phyloP scores from a whole-genome alignment of 1,284 basidiomycete species.

The Puccinia horiana region DNA sequence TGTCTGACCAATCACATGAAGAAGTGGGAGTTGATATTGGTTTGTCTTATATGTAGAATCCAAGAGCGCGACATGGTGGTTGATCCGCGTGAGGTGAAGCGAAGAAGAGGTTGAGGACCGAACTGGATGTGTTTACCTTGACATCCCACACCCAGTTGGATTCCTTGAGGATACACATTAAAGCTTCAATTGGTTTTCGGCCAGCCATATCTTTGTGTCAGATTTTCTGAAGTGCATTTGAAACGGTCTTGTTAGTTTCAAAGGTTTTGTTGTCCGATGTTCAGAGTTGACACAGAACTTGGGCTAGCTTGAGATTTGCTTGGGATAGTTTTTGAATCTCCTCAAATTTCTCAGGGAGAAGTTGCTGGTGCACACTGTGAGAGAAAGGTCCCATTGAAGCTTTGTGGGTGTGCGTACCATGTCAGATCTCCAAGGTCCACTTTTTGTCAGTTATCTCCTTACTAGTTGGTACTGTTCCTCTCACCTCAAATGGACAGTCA shows the following conservation, averaged over 20 bases:
- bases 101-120: background rate
- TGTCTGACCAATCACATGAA: background rate
- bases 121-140: background rate
- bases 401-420: background rate
- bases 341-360: background rate
- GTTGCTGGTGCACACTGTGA: background rate
- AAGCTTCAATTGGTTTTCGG: background rate
- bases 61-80: conserved; percentile 20
- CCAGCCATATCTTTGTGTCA: background rate
- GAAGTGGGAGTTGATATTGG: too few species aligned
- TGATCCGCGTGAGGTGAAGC: background rate
- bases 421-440: background rate
- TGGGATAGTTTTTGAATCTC: too few species aligned
- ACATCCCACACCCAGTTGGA: background rate
- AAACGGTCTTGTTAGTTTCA: too few species aligned
- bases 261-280: background rate
- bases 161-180: background rate
- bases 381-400: background rate
- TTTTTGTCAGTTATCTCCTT: background rate
- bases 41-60: too few species aligned
- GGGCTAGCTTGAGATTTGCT: too few species aligned
- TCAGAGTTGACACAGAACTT: conserved; percentile 11
- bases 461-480: background rate
- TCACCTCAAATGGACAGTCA: background rate
- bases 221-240: background rate